Percentiles rank a stretch among this genome's conserved stretches.
Evolutionary conservation across 768 basidiomycete species (phyloP).

Genomic region (Paxillus ammoniavirescens): DNA sequence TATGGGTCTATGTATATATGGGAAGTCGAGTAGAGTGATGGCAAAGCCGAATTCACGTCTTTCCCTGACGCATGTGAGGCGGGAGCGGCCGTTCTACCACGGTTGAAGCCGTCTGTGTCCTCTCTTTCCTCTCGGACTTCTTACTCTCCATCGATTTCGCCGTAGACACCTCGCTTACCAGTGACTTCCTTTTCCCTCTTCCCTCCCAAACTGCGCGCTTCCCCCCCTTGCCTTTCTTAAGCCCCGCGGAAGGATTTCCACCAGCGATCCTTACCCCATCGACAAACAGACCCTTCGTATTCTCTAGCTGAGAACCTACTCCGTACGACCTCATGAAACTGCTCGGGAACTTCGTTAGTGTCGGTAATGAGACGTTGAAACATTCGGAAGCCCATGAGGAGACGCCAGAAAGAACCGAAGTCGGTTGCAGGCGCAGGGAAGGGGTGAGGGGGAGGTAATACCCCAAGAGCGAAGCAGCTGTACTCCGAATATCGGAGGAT

Average conservation of each 20-base stretch:
- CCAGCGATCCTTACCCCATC: slow-evolving; percentile 17
- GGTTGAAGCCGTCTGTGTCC: no score
- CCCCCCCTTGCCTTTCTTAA: slow-evolving; percentile 21
- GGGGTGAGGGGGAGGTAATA: slow-evolving; percentile 59
- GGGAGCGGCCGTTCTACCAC: no score
- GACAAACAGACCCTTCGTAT: slow-evolving; percentile 23
- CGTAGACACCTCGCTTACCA: slow-evolving; percentile 17
- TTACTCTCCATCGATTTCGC: not conserved
- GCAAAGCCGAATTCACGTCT: no score
- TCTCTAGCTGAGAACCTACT: slow-evolving; percentile 1
- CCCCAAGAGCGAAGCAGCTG: slow-evolving; percentile 67
- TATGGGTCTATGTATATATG: no score
- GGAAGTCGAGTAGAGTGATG: no score
- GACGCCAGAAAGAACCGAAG: slow-evolving; percentile 51
- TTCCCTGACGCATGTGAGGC: no score
- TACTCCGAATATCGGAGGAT: slow-evolving; percentile 51
- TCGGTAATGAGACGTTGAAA: slow-evolving; percentile 19
- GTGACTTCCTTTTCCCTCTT: slow-evolving; percentile 7
- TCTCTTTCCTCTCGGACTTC: no score
- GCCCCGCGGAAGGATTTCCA: slow-evolving; percentile 3
- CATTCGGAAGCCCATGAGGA: slow-evolving; percentile 53
- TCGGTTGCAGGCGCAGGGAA: slow-evolving; percentile 45
- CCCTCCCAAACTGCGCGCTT: slow-evolving; percentile 29
- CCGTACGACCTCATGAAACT: slow-evolving; percentile 23
- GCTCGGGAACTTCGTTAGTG: slow-evolving; percentile 18